Percentiles rank a stretch among this genome's conserved stretches.
phyloP scores from a whole-genome alignment of 1,139 yeast species.

The Diutina siamensis region DNA sequence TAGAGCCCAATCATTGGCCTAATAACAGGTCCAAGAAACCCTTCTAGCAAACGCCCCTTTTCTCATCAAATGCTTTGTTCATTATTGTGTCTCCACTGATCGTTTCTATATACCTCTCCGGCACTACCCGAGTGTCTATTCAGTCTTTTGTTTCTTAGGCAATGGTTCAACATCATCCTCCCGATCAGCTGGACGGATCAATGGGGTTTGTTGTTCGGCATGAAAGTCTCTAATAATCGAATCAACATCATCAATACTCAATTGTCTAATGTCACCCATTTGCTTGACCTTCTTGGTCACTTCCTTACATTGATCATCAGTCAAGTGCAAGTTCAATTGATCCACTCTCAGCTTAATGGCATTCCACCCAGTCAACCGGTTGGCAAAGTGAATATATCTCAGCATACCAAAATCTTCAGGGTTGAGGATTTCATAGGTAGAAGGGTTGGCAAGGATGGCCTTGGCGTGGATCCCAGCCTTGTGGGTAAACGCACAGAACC shows the following conservation, averaged over 20 bases:
- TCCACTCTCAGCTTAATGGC: conserved; percentile 38
- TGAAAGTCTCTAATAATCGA: conserved; percentile 37
- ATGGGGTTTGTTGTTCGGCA: conserved; percentile 19
- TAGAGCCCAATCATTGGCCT: too few relatives aligned
- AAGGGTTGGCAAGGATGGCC: conserved; percentile 49
- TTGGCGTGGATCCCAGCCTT: conserved; percentile 54
- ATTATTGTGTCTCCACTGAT: not conserved
- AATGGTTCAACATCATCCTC: conserved; percentile 4
- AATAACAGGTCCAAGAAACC: not conserved
- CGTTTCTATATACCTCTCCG: not conserved
- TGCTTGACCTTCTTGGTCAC: conserved; percentile 42
- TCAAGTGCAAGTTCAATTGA: conserved; percentile 34
- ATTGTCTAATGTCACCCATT: conserved; percentile 44
- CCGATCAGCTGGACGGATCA: conserved; percentile 11
- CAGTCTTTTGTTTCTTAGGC: conserved; percentile 6
- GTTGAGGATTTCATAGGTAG: conserved; percentile 45
- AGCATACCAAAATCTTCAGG: conserved; percentile 49
- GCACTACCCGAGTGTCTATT: conserved; percentile 6
- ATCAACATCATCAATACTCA: conserved; percentile 37
- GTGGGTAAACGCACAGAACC: conserved; percentile 53
- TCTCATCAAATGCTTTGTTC: not conserved
- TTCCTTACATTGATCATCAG: conserved; percentile 47
- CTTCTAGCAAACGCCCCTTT: not conserved
- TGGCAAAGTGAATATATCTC: conserved; percentile 48
- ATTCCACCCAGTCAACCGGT: conserved; percentile 47